These are phyloP conservation scores for Galerina marginata DNA, from an alignment of 768 basidiomycete genomes.

Conservation along the genomic window DNA sequence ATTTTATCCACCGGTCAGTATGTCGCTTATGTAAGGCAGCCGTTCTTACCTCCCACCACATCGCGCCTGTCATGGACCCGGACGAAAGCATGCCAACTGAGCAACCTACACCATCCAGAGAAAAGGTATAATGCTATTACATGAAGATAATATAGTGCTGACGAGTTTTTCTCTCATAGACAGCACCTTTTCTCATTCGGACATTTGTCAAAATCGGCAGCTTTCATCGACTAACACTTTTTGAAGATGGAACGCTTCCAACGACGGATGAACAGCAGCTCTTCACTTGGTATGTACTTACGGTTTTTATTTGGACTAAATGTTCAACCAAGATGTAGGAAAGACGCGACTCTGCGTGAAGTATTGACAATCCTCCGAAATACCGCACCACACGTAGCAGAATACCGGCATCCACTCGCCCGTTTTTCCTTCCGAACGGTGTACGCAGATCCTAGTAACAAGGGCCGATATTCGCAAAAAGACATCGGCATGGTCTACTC, in stretches of 20 bases:
- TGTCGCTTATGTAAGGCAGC: conserved; percentile 8
- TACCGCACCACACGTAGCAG: conserved; percentile 66
- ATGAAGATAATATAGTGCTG: not conserved
- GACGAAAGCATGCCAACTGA: conserved; percentile 41
- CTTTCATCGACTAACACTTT: conserved; percentile 75
- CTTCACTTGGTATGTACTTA: conserved; percentile 68
- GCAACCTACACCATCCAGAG: conserved; percentile 55
- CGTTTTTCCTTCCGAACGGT: conserved; percentile 83
- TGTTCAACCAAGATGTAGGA: conserved; percentile 52
- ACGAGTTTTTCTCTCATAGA: conserved; percentile 43
- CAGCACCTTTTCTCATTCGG: conserved; percentile 81
- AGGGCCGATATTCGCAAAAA: conserved; percentile 75
- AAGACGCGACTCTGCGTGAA: conserved; percentile 82
- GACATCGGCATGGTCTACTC: conserved; percentile 85
- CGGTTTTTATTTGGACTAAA: not conserved
- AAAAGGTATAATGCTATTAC: conserved; percentile 49
- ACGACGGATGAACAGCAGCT: conserved; percentile 84
- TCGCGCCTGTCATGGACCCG: conserved; percentile 19
- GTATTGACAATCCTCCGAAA: conserved; percentile 79
- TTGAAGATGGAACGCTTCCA: conserved; percentile 79
- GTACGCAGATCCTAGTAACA: conserved; percentile 74
- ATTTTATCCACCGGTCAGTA: too few relatives aligned
- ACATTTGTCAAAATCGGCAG: conserved; percentile 83
- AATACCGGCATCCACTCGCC: conserved; percentile 82
- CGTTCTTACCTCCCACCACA: conserved; percentile 7